Evolutionary conservation across 306 rosid species (phyloP).

Genomic region (Boehmeria nivea): DNA sequence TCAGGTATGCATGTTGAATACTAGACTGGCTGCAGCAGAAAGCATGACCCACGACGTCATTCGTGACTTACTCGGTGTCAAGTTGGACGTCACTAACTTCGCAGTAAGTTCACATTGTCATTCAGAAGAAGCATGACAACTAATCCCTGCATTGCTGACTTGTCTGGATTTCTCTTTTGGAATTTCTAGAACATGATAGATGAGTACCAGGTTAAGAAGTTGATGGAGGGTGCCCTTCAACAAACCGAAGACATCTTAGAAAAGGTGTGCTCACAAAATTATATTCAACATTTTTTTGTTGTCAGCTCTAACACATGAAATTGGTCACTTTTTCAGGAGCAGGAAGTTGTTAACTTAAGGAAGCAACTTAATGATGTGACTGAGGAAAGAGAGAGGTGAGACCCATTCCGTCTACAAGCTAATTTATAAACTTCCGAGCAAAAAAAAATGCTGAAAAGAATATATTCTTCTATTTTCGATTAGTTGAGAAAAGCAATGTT

Average conservation of each 20-base stretch:
- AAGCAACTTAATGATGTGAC: slow-evolving; percentile 51
- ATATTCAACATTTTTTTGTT: slow-evolving; percentile 3
- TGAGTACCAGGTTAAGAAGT: slow-evolving; percentile 58
- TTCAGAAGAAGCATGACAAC: slow-evolving; percentile 7
- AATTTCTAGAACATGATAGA: slow-evolving; percentile 62
- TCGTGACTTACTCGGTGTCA: slow-evolving; percentile 89
- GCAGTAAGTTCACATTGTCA: slow-evolving; percentile 55
- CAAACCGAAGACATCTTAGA: slow-evolving; percentile 52
- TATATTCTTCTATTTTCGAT: no score
- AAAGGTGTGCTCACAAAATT: slow-evolving; percentile 40
- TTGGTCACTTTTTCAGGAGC: slow-evolving; percentile 42
- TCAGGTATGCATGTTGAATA: slow-evolving; percentile 72
- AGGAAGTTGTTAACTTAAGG: slow-evolving; percentile 49
- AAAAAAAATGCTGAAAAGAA: no score
- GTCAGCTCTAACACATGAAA: no score
- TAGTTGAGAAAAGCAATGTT: no score
- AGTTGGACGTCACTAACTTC: slow-evolving; percentile 76
- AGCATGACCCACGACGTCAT: slow-evolving; percentile 99
- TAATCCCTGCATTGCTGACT: slow-evolving; percentile 28
- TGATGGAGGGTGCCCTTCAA: slow-evolving; percentile 65
- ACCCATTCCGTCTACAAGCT: no score
- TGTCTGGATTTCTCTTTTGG: slow-evolving; percentile 21
- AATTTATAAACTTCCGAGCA: background rate
- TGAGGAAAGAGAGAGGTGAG: slow-evolving; percentile 81
- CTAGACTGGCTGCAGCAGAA: slow-evolving; percentile 88